phyloP scores from a whole-genome alignment of 345 rosid species.

The Gossypium herbaceum region DNA sequence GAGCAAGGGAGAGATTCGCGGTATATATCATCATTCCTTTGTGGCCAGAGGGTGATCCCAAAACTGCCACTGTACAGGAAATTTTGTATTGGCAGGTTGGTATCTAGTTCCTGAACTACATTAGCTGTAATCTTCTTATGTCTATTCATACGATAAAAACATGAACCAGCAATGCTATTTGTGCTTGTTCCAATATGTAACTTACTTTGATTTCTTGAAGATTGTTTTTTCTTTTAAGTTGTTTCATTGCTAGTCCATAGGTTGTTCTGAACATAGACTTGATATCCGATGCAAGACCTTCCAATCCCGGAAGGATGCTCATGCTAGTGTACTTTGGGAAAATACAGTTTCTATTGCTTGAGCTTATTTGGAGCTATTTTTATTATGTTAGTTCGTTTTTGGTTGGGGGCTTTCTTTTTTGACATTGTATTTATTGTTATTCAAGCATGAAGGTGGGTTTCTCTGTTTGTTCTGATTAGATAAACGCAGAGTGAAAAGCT shows the following conservation, averaged over 20 bases:
- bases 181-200: not conserved
- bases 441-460: not conserved
- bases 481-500: not conserved
- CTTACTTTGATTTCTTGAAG: constrained; percentile 1
- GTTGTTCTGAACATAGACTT: not conserved
- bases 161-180: not conserved
- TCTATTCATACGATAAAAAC: not conserved
- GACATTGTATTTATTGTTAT: not conserved
- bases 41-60: constrained; percentile 99
- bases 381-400: not conserved
- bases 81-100: constrained; percentile 93
- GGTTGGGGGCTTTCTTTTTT: not conserved
- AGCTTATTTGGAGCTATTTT: not conserved
- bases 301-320: not conserved
- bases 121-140: not conserved
- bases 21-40: constrained; percentile 81
- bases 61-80: constrained; percentile 73
- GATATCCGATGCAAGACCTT: not conserved
- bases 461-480: not conserved
- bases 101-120: not conserved
- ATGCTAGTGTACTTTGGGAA: not conserved
- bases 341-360: not conserved
- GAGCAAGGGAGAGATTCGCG: constrained; percentile 88
- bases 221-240: not conserved
- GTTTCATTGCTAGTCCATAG: not conserved